phyloP scores from a whole-genome alignment of 208 protist genomes.

The Crithidia fasciculata region DNA sequence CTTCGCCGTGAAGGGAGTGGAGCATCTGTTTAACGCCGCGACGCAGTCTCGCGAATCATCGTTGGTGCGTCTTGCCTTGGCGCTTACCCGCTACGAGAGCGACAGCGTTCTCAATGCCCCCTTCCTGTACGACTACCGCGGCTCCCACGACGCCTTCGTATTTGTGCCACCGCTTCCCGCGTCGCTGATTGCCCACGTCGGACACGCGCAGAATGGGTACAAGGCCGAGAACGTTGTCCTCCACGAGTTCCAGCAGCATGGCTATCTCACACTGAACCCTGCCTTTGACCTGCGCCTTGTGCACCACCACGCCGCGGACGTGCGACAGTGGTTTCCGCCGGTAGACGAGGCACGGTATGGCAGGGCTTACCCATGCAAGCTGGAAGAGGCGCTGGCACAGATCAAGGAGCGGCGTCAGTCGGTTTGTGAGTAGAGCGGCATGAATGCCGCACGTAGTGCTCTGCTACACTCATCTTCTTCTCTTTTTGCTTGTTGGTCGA shows the following conservation, averaged over 20 bases:
- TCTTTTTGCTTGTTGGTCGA: too few species aligned
- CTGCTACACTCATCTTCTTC: too few species aligned
- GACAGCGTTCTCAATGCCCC: constrained; percentile 45
- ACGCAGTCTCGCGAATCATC: not conserved
- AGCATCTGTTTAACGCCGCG: constrained; percentile 34
- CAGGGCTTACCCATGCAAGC: constrained; percentile 40
- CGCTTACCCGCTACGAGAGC: constrained; percentile 83
- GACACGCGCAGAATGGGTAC: constrained; percentile 86
- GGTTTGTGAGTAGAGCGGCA: not conserved
- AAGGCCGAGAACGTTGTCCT: constrained; percentile 90
- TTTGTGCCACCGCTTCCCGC: constrained; percentile 56
- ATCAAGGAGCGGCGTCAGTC: not conserved
- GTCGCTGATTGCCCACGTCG: constrained; percentile 47
- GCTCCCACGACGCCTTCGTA: constrained; percentile 90
- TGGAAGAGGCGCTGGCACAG: constrained; percentile 41
- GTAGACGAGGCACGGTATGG: constrained; percentile 78
- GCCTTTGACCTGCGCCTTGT: constrained; percentile 66
- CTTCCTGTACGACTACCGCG: constrained; percentile 80
- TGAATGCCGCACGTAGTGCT: too few species aligned
- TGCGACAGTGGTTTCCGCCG: constrained; percentile 87
- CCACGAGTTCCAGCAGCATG: constrained; percentile 66
- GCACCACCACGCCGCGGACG: constrained; percentile 73
- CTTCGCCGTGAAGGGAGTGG: constrained; percentile 39
- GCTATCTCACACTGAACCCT: constrained; percentile 74
- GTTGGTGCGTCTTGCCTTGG: constrained; percentile 41